Evolutionary conservation across 75 land plant species (phyloP).

Genomic region (Sequoia sempervirens): DNA sequence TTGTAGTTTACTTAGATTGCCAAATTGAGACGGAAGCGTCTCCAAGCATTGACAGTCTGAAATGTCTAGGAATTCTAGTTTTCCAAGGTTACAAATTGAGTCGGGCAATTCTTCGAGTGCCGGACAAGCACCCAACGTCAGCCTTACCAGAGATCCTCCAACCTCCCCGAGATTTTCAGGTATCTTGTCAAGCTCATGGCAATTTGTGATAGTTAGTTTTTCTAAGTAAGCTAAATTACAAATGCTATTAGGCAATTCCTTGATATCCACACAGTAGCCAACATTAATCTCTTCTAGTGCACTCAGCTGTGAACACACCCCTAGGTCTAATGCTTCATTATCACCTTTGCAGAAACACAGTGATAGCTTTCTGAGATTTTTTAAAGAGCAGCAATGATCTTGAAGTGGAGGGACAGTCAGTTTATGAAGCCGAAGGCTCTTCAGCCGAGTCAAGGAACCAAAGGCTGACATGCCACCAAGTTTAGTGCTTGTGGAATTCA

Average conservation of each 20-base stretch:
- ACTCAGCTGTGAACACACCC: conserved; percentile 17
- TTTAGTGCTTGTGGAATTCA: not conserved
- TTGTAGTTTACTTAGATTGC: not conserved
- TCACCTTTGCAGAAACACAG: not conserved
- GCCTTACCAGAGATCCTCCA: conserved; percentile 12
- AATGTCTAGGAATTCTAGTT: conserved; percentile 1
- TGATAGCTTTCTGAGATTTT: not conserved
- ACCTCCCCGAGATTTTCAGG: not conserved
- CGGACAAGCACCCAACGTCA: not conserved
- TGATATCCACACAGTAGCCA: conserved; percentile 44
- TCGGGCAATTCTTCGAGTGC: not conserved
- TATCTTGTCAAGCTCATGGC: conserved; percentile 3
- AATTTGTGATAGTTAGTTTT: not conserved
- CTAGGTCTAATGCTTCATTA: conserved; percentile 9
- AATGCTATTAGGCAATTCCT: conserved; percentile 36
- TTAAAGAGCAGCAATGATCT: not conserved
- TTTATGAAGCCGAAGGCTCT: not conserved
- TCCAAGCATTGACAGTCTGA: not conserved
- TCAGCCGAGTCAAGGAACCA: not conserved
- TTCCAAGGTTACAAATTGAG: not conserved
- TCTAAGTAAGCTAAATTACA: conserved; percentile 12
- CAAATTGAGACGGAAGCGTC: not conserved
- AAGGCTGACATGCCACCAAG: not conserved
- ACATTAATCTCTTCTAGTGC: conserved; percentile 38
- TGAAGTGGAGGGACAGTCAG: not conserved